These are phyloP conservation scores for Neurospora hispaniola DNA, from an alignment of 495 filamentous ascomycete genomes.

Conservation along the genomic window DNA sequence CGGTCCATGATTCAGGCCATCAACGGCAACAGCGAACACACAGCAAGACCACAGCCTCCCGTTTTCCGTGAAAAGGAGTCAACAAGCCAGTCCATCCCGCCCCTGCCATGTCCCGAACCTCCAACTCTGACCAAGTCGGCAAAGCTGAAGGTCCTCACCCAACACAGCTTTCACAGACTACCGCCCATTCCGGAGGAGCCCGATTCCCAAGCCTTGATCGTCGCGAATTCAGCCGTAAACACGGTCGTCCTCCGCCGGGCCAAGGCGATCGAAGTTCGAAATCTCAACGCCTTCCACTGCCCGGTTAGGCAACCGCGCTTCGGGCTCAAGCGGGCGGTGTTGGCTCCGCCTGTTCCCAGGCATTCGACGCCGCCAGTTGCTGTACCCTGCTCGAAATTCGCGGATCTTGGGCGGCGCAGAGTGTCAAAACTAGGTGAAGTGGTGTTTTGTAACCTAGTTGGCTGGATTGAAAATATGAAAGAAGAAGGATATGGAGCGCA, in stretches of 20 bases:
- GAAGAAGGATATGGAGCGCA: too few relatives aligned
- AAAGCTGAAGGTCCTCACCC: background rate
- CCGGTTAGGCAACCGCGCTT: too few relatives aligned
- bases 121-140: background rate
- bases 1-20: background rate
- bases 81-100: background rate
- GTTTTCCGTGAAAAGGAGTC: background rate
- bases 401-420: background rate
- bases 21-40: background rate
- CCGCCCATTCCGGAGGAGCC: background rate
- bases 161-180: background rate
- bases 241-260: background rate
- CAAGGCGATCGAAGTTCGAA: background rate
- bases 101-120: background rate
- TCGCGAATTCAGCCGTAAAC: rapidly evolving
- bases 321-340: too few relatives aligned
- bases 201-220: background rate
- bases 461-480: too few relatives aligned
- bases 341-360: too few relatives aligned
- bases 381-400: background rate
- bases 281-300: too few relatives aligned
- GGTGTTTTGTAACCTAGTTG: background rate
- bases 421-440: background rate
- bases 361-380: background rate
- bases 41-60: background rate